phyloP scores from a whole-genome alignment of 2,329 filamentous ascomycete genomes.

The Colletotrichum sp. region DNA sequence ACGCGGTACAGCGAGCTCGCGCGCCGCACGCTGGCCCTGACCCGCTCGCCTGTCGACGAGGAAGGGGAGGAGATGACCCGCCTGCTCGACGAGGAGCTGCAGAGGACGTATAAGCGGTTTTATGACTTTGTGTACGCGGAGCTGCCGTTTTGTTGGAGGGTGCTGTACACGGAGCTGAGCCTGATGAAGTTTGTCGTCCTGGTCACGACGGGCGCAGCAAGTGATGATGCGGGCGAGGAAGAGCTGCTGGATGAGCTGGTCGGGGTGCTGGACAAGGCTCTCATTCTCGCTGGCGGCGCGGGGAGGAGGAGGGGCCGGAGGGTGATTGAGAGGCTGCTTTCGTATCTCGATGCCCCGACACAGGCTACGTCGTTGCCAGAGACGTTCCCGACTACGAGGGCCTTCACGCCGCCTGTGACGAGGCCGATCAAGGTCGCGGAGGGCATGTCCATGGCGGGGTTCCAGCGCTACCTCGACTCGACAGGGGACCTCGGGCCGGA shows the following conservation, averaged over 20 bases:
- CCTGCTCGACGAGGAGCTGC: conserved; percentile 4
- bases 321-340: conserved; percentile 50
- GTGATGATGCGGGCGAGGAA: conserved; percentile 11
- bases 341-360: not conserved
- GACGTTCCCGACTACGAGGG: conserved; percentile 26
- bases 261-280: conserved; percentile 72
- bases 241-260: conserved; percentile 61
- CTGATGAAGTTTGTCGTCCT: conserved; percentile 60
- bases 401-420: conserved; percentile 46
- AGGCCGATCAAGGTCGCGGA: conserved; percentile 45
- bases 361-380: not conserved
- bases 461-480: conserved; percentile 64
- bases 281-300: conserved; percentile 76
- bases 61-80: not conserved
- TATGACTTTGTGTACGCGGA: conserved; percentile 73
- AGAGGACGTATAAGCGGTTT: conserved; percentile 41
- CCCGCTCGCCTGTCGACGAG: not conserved
- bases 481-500: conserved; percentile 32
- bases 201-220: not conserved
- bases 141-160: conserved; percentile 71
- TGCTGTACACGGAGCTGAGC: conserved; percentile 73
- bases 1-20: not conserved
- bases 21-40: not conserved
- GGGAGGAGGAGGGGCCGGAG: conserved; percentile 49
- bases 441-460: conserved; percentile 59